These are phyloP conservation scores for Colletotrichum incanum DNA, from an alignment of 2,329 filamentous ascomycete species.

Conservation along the genomic window DNA sequence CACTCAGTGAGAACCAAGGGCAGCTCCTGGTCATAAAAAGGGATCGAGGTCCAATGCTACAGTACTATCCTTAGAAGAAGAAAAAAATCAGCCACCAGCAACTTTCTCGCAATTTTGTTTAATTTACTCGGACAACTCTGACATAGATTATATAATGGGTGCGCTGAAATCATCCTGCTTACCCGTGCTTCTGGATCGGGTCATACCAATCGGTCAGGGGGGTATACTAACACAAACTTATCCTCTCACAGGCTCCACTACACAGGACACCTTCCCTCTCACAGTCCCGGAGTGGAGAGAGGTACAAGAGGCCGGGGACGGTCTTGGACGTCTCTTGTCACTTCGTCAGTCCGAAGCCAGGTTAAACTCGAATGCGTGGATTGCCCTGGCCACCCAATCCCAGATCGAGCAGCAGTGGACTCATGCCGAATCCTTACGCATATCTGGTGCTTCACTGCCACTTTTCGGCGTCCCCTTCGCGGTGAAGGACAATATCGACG, in stretches of 20 bases:
- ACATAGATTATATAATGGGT: slow-evolving; percentile 32
- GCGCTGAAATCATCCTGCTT: slow-evolving; percentile 13
- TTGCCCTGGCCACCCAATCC: slow-evolving; percentile 49
- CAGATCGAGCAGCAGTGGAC: slow-evolving; percentile 48
- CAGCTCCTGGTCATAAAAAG: slow-evolving; percentile 18
- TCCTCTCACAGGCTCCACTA: slow-evolving; percentile 27
- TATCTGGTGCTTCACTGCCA: slow-evolving; percentile 59
- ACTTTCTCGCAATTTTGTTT: neutral
- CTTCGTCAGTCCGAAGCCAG: slow-evolving; percentile 47
- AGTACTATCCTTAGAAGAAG: neutral
- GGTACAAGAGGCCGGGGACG: slow-evolving; percentile 47
- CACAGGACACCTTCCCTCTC: slow-evolving; percentile 39
- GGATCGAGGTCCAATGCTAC: neutral
- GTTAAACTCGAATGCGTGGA: slow-evolving; percentile 50
- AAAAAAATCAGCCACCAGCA: neutral
- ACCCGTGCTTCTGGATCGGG: slow-evolving; percentile 6
- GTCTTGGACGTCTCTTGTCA: slow-evolving; percentile 49
- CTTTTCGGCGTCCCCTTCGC: slow-evolving; percentile 72
- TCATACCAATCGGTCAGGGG: slow-evolving; percentile 10
- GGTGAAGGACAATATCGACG: slow-evolving; percentile 71
- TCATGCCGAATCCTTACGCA: slow-evolving; percentile 61
- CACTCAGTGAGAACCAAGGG: neutral
- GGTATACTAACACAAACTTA: slow-evolving; percentile 26
- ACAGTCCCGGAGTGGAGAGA: slow-evolving; percentile 46
- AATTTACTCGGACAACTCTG: neutral